Base-by-base conservation (phyloP, 83 land plant species). In the Picea mariana region DNA sequence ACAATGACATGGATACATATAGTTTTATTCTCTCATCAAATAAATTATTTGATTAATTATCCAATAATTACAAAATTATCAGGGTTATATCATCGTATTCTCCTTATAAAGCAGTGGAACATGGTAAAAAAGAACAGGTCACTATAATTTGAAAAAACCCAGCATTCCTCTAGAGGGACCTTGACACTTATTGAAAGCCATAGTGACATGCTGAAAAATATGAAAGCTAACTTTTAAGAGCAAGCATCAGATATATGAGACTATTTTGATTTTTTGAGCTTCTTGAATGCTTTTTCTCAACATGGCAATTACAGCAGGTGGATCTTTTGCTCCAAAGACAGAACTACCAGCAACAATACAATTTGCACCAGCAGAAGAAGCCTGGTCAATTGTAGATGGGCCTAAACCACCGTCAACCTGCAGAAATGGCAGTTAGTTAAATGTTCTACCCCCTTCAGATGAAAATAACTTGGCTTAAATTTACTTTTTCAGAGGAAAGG, bases 351-450 rank as follows among this genome's bases (percentile, higher is more conserved):
- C 99, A 58, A 97, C 98, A 21, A 96, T 93, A 85, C 98, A 95
- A 81, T 97, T 97, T 62, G 98, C 99, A 31, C 98, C 99, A 18
- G 99, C 99, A 21, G 89, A 79, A 60, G 99, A 96, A 17, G 99
- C 99, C 79, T 75, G 83, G 31, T 93, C 91, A 67, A 97, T 97
- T 12, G 98, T 97, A 44, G 98, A 91, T 64, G 99, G 99, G 20
- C 96, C 98, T 81, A 95, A 82, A 16, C 99, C 99, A 20, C 99
- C 99, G 87, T 97, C 99, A 6, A 97, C 98, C 99, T 96, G 86
- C 68, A 80, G 4, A 49, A 55, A 61, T 58, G 20, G 47, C n/a
- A 40, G 17, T 20, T 73, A 47, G 47, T 73, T 42, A 42, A 17
- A 44, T 20, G 58, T 44, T 44, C 40, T 44, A 18, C 24, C 11